Conservation (phyloP, 768 basidiomycete species). For the Punctularia strigosozonata region DNA sequence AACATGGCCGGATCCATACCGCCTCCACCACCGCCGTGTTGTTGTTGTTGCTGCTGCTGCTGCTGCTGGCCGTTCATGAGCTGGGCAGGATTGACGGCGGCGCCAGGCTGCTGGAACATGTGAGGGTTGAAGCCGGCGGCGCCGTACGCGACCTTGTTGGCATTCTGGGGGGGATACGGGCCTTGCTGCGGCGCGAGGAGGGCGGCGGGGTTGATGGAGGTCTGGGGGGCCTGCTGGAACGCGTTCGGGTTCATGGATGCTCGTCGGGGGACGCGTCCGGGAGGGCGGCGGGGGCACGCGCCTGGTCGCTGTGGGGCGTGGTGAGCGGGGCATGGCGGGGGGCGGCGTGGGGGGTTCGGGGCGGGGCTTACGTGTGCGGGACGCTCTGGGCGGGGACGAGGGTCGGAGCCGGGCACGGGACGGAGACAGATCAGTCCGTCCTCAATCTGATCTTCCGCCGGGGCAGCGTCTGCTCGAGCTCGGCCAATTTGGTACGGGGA, state of each 20-base stretch:
- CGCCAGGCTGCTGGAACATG: slow-evolving; percentile 5
- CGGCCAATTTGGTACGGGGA: too few species aligned
- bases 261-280: too few species aligned
- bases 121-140: slow-evolving; percentile 11
- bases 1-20: slow-evolving; percentile 3
- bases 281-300: too few species aligned
- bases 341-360: slow-evolving; percentile 1
- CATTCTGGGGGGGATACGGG: slow-evolving; percentile 12
- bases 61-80: slow-evolving; percentile 10
- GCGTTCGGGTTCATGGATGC: slow-evolving; percentile 1
- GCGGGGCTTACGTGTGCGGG: slow-evolving; percentile 7
- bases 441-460: too few species aligned
- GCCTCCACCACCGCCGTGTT: slow-evolving; percentile 3
- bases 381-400: too few species aligned
- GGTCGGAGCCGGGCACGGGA: too few species aligned
- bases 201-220: neutral
- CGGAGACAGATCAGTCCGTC: too few species aligned
- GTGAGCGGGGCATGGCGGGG: neutral
- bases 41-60: slow-evolving; percentile 9
- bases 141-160: slow-evolving; percentile 3
- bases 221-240: neutral
- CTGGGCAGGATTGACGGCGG: slow-evolving; percentile 16
- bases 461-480: too few species aligned
- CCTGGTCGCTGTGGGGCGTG: neutral
- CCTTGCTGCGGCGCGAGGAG: neutral